phyloP scores from a whole-genome alignment of 805 yeast species.

The Candida tallmaniae region DNA sequence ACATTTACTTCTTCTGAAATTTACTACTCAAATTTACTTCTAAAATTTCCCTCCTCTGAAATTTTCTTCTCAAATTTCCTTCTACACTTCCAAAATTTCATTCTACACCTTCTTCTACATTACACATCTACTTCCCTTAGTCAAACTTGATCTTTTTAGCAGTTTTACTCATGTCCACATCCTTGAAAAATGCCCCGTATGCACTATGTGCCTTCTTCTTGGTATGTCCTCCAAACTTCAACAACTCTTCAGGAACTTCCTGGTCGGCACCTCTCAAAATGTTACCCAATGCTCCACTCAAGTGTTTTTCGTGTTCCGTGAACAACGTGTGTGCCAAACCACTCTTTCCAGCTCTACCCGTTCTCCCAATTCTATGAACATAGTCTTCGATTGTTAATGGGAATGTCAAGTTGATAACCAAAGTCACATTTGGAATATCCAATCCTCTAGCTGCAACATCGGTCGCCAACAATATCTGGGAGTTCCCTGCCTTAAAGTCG shows the following conservation, averaged over 20 bases:
- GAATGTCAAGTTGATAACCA: constrained; percentile 91
- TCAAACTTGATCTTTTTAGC: constrained; percentile 90
- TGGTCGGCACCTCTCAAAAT: constrained; percentile 92
- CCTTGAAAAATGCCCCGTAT: constrained; percentile 96
- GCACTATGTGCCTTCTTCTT: constrained; percentile 96
- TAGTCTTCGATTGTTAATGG: constrained; percentile 96
- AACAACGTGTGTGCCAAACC: constrained; percentile 95
- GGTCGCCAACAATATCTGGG: constrained; percentile 82
- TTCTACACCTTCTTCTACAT: too few species aligned
- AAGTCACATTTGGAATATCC: constrained; percentile 95
- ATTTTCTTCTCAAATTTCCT: too few species aligned
- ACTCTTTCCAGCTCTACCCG: constrained; percentile 94
- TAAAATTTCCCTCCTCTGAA: too few species aligned
- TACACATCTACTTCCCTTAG: constrained; percentile 21
- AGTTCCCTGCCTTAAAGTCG: constrained; percentile 75
- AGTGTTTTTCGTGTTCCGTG: constrained; percentile 94
- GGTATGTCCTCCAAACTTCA: constrained; percentile 96
- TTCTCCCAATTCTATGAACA: constrained; percentile 96
- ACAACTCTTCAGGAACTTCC: constrained; percentile 89
- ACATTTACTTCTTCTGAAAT: too few species aligned
- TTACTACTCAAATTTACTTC: too few species aligned
- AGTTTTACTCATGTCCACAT: constrained; percentile 77
- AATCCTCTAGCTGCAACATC: constrained; percentile 98
- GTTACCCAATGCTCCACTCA: constrained; percentile 90
- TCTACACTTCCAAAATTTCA: too few species aligned